A percentile compares a stretch with the other conserved stretches of the same genome.
phyloP scores from a whole-genome alignment of 495 filamentous ascomycete genomes.

The Cercophora scortea region DNA sequence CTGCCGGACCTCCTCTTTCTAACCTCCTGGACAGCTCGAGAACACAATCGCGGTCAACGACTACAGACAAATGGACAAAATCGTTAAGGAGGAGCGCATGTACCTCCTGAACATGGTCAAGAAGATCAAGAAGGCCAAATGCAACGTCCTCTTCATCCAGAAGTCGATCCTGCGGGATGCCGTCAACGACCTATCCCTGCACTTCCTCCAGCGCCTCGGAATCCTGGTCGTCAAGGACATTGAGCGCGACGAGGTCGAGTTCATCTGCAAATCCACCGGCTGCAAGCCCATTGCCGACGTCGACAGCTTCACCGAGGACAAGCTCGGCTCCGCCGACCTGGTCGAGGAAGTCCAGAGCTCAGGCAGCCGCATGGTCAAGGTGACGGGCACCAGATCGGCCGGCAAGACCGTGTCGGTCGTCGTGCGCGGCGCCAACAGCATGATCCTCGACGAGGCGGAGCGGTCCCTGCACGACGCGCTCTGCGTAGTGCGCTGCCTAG shows the following conservation, averaged over 20 bases:
- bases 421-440: constrained; percentile 83
- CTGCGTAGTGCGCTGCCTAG: constrained; percentile 92
- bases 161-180: constrained; percentile 97
- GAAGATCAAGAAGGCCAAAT: constrained; percentile 99
- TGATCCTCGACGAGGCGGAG: constrained; percentile 96
- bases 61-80: constrained; percentile 99
- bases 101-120: constrained; percentile 98
- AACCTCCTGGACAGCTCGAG: constrained; percentile 69
- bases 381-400: constrained; percentile 76
- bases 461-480: constrained; percentile 93
- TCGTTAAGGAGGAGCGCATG: constrained; percentile 95
- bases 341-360: constrained; percentile 85
- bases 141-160: constrained; percentile 96
- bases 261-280: constrained; percentile 95
- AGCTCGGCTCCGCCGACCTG: constrained; percentile 91
- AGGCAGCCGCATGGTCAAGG: constrained; percentile 86
- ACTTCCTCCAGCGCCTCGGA: constrained; percentile 95
- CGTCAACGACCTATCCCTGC: constrained; percentile 91
- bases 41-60: constrained; percentile 98
- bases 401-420: constrained; percentile 91
- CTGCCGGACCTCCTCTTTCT: not conserved
- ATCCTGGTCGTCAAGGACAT: constrained; percentile 96
- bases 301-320: constrained; percentile 98
- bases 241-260: constrained; percentile 96
- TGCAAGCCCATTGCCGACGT: constrained; percentile 99